These are phyloP conservation scores for Pichia sp. DNA, from an alignment of 1,139 yeast species.

Conservation along the genomic window DNA sequence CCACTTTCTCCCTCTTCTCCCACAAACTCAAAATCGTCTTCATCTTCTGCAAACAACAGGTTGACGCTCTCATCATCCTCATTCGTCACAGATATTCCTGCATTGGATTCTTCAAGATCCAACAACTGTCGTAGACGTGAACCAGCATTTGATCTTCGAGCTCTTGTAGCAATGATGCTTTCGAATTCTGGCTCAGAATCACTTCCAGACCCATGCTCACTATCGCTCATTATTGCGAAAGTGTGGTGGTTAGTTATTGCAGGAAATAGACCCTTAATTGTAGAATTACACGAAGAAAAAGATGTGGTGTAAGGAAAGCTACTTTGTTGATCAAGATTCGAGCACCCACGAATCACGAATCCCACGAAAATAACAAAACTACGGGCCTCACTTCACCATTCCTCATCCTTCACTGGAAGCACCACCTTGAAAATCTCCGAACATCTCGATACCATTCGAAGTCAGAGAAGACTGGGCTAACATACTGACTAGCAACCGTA, in stretches of 20 bases:
- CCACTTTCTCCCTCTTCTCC: conserved; percentile 22
- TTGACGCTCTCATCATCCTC: conserved; percentile 72
- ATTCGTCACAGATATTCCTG: conserved; percentile 30
- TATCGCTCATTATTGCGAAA: neutral
- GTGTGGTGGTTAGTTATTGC: neutral
- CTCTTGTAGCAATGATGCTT: conserved; percentile 61
- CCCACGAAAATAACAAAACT: too few relatives aligned
- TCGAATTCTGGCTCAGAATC: conserved; percentile 29
- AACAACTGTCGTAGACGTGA: conserved; percentile 68
- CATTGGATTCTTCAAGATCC: conserved; percentile 52
- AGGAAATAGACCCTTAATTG: too few relatives aligned
- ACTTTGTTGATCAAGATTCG: too few relatives aligned
- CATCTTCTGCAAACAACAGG: conserved; percentile 77
- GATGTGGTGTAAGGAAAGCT: too few relatives aligned
- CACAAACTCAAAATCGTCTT: conserved; percentile 70
- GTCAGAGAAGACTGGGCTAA: too few relatives aligned
- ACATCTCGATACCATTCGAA: too few relatives aligned
- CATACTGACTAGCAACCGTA: too few relatives aligned
- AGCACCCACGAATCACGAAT: too few relatives aligned
- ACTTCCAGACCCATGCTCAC: neutral
- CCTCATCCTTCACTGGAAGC: too few relatives aligned
- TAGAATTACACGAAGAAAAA: too few relatives aligned
- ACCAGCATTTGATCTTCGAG: conserved; percentile 87
- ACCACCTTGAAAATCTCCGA: too few relatives aligned
- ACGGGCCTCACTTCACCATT: too few relatives aligned